Percentiles rank a stretch among this genome's conserved stretches.
phyloP scores from a whole-genome alignment of 306 rosid genomes.

The Quercus bicolor region DNA sequence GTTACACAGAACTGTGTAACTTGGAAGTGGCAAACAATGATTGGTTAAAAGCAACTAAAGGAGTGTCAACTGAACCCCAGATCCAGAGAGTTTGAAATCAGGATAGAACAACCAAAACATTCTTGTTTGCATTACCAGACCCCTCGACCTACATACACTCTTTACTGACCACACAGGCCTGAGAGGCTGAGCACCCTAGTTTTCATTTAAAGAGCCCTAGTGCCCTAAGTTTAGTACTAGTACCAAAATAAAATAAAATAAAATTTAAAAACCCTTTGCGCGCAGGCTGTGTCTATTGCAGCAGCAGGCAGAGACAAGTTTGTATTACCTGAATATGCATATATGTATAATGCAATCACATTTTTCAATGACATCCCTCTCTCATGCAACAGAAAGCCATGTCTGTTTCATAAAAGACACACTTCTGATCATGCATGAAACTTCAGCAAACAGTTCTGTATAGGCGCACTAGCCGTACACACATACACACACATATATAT shows the following conservation, averaged over 20 bases:
- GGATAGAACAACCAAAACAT: conserved; percentile 60
- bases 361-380: conserved; percentile 35
- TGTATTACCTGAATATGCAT: conserved; percentile 21
- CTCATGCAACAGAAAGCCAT: conserved; percentile 42
- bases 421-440: conserved; percentile 53
- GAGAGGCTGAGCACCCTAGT: conserved; percentile 40
- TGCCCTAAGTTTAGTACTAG: conserved; percentile 6
- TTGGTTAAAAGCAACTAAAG: conserved; percentile 37
- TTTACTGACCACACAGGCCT: conserved; percentile 37
- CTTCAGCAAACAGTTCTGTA: conserved; percentile 60
- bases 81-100: conserved; percentile 7
- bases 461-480: conserved; percentile 51
- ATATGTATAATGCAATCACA: conserved; percentile 21
- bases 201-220: conserved; percentile 25
- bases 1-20: background rate
- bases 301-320: conserved; percentile 24
- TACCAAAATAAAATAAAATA: background rate
- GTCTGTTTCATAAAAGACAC: conserved; percentile 50
- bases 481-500: accelerated
- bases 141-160: conserved; percentile 28
- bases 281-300: background rate
- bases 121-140: conserved; percentile 63
- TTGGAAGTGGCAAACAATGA: conserved; percentile 19
- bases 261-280: background rate
- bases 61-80: conserved; percentile 7